Conservation (phyloP, 2,329 filamentous ascomycete genomes). For the Epichloe aotearoae region DNA sequence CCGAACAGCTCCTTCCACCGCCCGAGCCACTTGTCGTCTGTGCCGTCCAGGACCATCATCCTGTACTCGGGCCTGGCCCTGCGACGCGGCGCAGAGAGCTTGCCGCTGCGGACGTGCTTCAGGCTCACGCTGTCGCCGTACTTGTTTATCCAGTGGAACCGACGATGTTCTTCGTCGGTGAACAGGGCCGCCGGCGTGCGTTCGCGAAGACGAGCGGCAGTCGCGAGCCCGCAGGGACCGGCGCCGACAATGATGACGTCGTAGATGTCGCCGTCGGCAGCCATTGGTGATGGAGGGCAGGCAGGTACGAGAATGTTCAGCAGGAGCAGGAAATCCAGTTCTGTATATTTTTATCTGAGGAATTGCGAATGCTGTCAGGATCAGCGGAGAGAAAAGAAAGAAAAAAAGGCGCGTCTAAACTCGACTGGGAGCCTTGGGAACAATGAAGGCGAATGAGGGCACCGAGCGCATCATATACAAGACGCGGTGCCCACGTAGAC, state of each 20-base stretch:
- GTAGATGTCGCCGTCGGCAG: constrained; percentile 25
- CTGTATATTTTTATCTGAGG: no score
- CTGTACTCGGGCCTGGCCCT: constrained; percentile 16
- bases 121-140: constrained; percentile 47
- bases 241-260: constrained; percentile 64
- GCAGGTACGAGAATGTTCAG: not conserved
- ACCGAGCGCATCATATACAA: no score
- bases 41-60: constrained; percentile 55
- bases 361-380: no score
- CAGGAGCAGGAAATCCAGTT: no score
- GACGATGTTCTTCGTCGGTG: constrained; percentile 68
- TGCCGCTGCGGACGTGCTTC: constrained; percentile 29
- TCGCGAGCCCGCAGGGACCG: constrained; percentile 61
- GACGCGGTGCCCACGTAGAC: no score
- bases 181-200: constrained; percentile 65
- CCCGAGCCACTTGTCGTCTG: constrained; percentile 51
- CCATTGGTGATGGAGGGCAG: not conserved
- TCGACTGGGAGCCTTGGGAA: no score
- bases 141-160: constrained; percentile 66
- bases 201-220: constrained; percentile 59
- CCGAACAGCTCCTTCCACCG: constrained; percentile 59
- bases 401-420: no score
- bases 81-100: constrained; percentile 10
- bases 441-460: no score
- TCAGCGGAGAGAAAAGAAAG: no score